Evolutionary conservation across 2,329 filamentous ascomycete species (phyloP).

Genomic region (Exophiala bonariae): DNA sequence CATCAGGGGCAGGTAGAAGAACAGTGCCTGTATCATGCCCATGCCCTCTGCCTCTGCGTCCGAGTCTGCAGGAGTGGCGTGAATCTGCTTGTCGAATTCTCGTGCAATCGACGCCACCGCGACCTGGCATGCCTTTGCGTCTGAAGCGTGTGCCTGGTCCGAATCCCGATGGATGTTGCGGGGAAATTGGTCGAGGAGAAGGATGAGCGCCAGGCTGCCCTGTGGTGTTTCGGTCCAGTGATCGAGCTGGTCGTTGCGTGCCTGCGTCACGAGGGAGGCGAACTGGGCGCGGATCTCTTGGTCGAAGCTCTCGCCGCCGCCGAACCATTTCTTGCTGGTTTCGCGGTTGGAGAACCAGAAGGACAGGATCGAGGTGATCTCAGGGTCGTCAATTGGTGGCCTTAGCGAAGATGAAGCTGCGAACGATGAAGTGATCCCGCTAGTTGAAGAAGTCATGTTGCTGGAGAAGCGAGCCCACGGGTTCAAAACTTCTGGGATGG

Average conservation of each 20-base stretch:
- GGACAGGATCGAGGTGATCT: conserved; percentile 25
- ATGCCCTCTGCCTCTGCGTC: no score
- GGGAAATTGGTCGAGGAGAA: conserved; percentile 42
- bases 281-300: conserved; percentile 25
- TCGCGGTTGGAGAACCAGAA: conserved; percentile 31
- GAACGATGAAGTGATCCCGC: neutral
- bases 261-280: conserved; percentile 22
- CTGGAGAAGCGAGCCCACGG: conserved; percentile 4
- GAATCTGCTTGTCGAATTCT: conserved; percentile 29
- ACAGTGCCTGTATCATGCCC: conserved; percentile 21
- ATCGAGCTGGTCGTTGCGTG: conserved; percentile 26
- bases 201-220: conserved; percentile 36
- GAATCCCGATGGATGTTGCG: conserved; percentile 38
- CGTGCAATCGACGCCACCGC: conserved; percentile 31
- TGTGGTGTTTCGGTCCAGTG: conserved; percentile 18
- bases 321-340: conserved; percentile 25
- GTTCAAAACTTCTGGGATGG: neutral
- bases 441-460: neutral
- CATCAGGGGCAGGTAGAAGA: conserved; percentile 37
- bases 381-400: neutral
- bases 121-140: conserved; percentile 31
- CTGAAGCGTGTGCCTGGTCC: conserved; percentile 33
- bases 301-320: conserved; percentile 19
- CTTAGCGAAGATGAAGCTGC: conserved; percentile 4
- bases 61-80: no score